phyloP scores from a whole-genome alignment of 2,329 filamentous ascomycete genomes.

The Aspergillus fischeri region DNA sequence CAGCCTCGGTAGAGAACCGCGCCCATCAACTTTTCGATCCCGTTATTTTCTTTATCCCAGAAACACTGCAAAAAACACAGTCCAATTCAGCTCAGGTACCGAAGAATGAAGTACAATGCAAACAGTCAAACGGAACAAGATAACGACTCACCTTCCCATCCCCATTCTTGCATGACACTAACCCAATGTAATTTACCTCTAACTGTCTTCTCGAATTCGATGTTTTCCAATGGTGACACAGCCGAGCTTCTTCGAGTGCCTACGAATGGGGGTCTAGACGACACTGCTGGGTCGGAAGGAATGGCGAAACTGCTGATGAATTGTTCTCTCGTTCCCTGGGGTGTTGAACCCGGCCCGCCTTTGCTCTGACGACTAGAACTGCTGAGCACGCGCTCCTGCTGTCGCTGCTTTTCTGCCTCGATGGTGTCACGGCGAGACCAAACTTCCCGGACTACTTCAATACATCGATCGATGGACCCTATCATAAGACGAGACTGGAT shows the following conservation, averaged over 20 bases:
- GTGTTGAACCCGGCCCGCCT: not conserved
- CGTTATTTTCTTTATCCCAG: slow-evolving; percentile 30
- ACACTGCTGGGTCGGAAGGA: slow-evolving; percentile 5
- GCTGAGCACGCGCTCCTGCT: slow-evolving; percentile 25
- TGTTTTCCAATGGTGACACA: slow-evolving; percentile 36
- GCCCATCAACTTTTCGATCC: not conserved
- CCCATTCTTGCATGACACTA: slow-evolving; percentile 67
- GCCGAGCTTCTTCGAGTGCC: slow-evolving; percentile 26
- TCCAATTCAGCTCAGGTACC: not conserved
- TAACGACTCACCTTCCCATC: slow-evolving; percentile 62
- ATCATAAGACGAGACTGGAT: slow-evolving; percentile 62
- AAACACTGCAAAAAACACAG: slow-evolving; percentile 27
- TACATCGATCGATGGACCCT: slow-evolving; percentile 63
- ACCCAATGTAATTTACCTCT: slow-evolving; percentile 65
- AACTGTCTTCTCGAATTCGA: slow-evolving; percentile 61
- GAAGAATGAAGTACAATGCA: not conserved
- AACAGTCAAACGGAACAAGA: not conserved
- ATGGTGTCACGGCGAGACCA: slow-evolving; percentile 60
- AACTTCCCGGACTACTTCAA: slow-evolving; percentile 62
- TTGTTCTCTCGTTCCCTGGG: not conserved
- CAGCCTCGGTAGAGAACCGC: not conserved
- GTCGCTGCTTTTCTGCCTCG: slow-evolving; percentile 37
- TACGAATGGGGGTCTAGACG: slow-evolving; percentile 10
- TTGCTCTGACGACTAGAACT: slow-evolving; percentile 15
- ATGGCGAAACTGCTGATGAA: not conserved